Evolutionary conservation across 2,329 filamentous ascomycete species (phyloP), one percentile per base, ranked within the genome.

Genomic region (Aureobasidium subglaciale): DNA sequence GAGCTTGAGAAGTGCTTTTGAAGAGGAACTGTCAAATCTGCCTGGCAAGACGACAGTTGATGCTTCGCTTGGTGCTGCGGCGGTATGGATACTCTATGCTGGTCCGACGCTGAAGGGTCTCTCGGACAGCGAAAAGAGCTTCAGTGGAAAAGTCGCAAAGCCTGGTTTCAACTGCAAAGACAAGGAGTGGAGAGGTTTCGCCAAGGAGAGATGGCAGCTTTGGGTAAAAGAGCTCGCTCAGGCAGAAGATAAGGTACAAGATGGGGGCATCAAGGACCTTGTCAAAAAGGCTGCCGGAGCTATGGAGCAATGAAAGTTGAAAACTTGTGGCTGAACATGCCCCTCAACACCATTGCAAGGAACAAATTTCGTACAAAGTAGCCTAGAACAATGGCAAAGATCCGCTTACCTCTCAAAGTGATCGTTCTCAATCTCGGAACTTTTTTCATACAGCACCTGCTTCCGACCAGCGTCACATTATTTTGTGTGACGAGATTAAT

Each of bases 11-110:
- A 45, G 20, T 15, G 50, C 50, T 8, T n/a, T 55, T 20, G 50
- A 55, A 40, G 40, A 42, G 15, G 38, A 55, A 9, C 18, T 24
- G 8, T 18, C 27, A 13, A 41, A 30, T 2, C 11, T 29, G 15
- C 37, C 24, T 15, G 25, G 38, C 3, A 27, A 43, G 30, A 40
- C n/a, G 13, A 45, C 50, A 6, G 9, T 27, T 9, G 50, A 55
- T 34, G 50, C 38, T 55, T 35, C 27, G 6, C 5, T 55, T 5
- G 50, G 50, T 25, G 50, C 50, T 43, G 50, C 38, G 10, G 40
- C 50, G 9, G 50, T 37, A 7, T 55, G 50, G 50, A 22, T 55
- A 8, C 15, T 45, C 9, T 43, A 55, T 27, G 50, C 50, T n/a
- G 50, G 50, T 5, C 27, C 29, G 13, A 27, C 38, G 8, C 30